Percentiles rank a stretch among this genome's conserved stretches.
Evolutionary conservation across 768 basidiomycete species (phyloP).

Genomic region (Tulasnella sp.): DNA sequence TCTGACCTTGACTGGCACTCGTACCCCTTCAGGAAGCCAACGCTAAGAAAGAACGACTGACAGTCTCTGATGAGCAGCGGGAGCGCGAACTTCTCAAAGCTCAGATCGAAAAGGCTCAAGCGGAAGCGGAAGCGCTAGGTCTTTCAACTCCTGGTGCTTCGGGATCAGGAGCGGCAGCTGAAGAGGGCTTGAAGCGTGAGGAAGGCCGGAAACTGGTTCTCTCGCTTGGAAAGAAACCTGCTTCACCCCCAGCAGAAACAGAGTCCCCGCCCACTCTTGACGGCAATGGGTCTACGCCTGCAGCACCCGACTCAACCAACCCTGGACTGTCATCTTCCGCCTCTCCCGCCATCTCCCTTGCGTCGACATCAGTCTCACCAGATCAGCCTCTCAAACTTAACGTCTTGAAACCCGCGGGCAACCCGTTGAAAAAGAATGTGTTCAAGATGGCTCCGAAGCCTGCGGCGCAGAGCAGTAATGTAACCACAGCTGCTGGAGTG

Average conservation of each 20-base stretch:
- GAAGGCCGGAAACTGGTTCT: slow-evolving; percentile 62
- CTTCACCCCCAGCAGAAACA: slow-evolving; percentile 22
- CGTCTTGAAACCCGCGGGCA: slow-evolving; percentile 33
- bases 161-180: slow-evolving; percentile 28
- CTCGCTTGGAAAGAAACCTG: slow-evolving; percentile 49
- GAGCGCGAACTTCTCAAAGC: slow-evolving; percentile 82
- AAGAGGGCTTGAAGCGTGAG: slow-evolving; percentile 58
- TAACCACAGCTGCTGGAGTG: slow-evolving; percentile 21
- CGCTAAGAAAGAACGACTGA: slow-evolving; percentile 82
- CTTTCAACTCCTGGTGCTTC: slow-evolving; percentile 12
- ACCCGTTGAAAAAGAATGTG: slow-evolving; percentile 36
- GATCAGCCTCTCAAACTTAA: slow-evolving; percentile 44
- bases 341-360: slow-evolving; percentile 23
- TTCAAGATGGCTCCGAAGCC: slow-evolving; percentile 44
- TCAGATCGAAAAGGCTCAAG: slow-evolving; percentile 81
- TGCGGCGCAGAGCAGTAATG: slow-evolving; percentile 23
- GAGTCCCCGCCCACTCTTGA: not conserved
- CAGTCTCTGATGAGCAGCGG: slow-evolving; percentile 88
- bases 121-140: slow-evolving; percentile 15
- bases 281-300: not conserved
- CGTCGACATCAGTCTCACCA: slow-evolving; percentile 13
- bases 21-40: slow-evolving; percentile 49
- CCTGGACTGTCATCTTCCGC: slow-evolving; percentile 25
- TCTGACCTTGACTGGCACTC: not conserved
- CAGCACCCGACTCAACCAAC: slow-evolving; percentile 16